Base-by-base conservation (phyloP, 75 land plant genomes). In the Adiantum capillusveneris region DNA sequence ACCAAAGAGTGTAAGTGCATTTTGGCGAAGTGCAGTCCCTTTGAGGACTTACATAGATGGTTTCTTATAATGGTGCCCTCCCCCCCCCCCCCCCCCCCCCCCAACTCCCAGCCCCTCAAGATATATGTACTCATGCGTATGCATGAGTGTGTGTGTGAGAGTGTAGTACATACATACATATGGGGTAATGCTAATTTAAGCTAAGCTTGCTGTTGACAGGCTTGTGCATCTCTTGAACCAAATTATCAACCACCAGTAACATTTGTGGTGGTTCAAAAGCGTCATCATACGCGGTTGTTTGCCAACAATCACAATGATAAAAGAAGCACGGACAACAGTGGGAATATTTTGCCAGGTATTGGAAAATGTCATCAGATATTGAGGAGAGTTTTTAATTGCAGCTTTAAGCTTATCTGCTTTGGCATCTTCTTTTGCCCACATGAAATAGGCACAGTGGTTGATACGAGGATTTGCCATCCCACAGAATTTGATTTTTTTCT, bases 181-280 rank as follows among this genome's bases (percentile, higher is more conserved):
- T 46, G 50, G 14, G 2, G 50, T 21, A 6, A 46, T 46, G 50
- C 6, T 6, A 3, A 46, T 46, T 6, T 17, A 34, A 34, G 5
- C 22, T 46, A 17, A 18, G 50, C 2, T 6, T 46, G 22, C 13
- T 21, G 18, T 46, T 29, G 24, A 11, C 73, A 89, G 96, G 98
- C 98, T 0, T 94, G 98, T 74, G 86, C 85, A 0, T 95, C 99
- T 6, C 67, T 95, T 25, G 99, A 95, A 41, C 86, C 97, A 29
- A 87, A 90, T 64, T 95, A 95, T 66, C 97, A 90, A 70, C 99
- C 99, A 24, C 91, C 84, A 0, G 99, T 95, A 17, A 95, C 99
- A 30, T 95, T 95, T 80, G 99, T 95, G 29, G 99, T 95, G 11
- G 99, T 95, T 24, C 99, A 95, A 60, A 95, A 95, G 53, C 84